Evolutionary conservation across 768 basidiomycete species (phyloP), one percentile per base, ranked within the genome.

Genomic region (Trametes cingulata): DNA sequence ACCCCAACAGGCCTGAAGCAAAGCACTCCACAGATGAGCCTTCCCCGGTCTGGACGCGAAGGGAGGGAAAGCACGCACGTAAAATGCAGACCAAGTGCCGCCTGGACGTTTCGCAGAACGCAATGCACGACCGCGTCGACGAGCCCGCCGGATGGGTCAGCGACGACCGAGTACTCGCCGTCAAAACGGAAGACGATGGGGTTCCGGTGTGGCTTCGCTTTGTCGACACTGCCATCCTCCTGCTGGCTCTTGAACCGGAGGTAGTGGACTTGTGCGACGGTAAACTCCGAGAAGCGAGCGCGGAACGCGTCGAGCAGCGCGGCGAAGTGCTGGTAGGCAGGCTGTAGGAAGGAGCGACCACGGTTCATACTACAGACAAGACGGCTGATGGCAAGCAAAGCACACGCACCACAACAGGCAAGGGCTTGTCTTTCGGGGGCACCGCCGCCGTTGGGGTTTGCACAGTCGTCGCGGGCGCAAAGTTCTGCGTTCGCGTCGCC

Each of bases 151-250:
- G 72, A 47, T 17, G 82, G 66, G 58, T 82, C 62, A 6, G 78
- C 75, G 20, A 82, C 79, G 41, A 78, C 69, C 1, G 81, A 78
- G 70, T 73, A 83, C 71, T 84, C 82, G 24, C 81, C 82, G 45
- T 79, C 78, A 59, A 84, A 82, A 24, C 69, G 71, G 65, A 84
- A 83, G 6, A 65, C 46, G 47, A 63, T 56, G 17, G 66, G 58
- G 22, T 25, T 3, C 9, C 39, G 25, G 8, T 14, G 36, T 4
- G 41, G 49, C 27, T 22, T 48, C 6, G 41, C 25, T 27, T n/a
- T 22, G 24, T 45, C 41, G 33, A 37, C 9, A 3, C 22, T 24
- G 20, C 6, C 35, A 8, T 13, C 24, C 17, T 37, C 20, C 39
- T 41, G 59, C n/a, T 56, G 58, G 13, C 41, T 52, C 58, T 62